phyloP scores from a whole-genome alignment of 2,329 filamentous ascomycete species.

The Colletotrichum magnum region DNA sequence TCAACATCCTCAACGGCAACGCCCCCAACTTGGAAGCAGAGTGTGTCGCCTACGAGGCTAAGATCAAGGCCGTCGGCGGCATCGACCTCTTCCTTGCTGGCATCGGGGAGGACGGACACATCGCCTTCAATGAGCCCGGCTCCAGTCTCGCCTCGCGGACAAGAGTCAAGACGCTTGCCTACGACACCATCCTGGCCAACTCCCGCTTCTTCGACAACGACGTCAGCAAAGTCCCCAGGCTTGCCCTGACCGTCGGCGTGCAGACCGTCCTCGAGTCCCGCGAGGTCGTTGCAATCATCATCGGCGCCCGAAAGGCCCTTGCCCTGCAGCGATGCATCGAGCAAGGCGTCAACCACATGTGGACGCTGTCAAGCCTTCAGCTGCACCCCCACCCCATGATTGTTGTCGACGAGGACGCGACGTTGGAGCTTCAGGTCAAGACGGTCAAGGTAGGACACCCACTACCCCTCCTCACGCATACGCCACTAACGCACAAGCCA shows the following conservation, averaged over 20 bases:
- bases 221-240: conserved; percentile 80
- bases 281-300: conserved; percentile 87
- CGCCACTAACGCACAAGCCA: conserved; percentile 45
- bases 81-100: conserved; percentile 90
- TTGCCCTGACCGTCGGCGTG: conserved; percentile 88
- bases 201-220: conserved; percentile 87
- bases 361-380: conserved; percentile 87
- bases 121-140: conserved; percentile 92
- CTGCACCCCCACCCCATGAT: conserved; percentile 86
- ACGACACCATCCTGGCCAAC: conserved; percentile 89
- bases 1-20: conserved; percentile 88
- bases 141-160: conserved; percentile 84
- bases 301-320: conserved; percentile 84
- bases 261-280: conserved; percentile 85
- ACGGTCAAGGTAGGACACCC: conserved; percentile 71
- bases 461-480: neutral
- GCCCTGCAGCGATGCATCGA: conserved; percentile 87
- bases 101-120: conserved; percentile 88
- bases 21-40: conserved; percentile 81
- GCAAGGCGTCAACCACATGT: conserved; percentile 89
- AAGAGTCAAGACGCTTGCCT: conserved; percentile 87
- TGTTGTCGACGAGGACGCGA: conserved; percentile 86
- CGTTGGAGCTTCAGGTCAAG: conserved; percentile 80
- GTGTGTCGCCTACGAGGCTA: conserved; percentile 83
- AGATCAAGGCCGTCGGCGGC: conserved; percentile 80